Conservation (phyloP, 768 basidiomycete genomes). For the Suillus spraguei region DNA sequence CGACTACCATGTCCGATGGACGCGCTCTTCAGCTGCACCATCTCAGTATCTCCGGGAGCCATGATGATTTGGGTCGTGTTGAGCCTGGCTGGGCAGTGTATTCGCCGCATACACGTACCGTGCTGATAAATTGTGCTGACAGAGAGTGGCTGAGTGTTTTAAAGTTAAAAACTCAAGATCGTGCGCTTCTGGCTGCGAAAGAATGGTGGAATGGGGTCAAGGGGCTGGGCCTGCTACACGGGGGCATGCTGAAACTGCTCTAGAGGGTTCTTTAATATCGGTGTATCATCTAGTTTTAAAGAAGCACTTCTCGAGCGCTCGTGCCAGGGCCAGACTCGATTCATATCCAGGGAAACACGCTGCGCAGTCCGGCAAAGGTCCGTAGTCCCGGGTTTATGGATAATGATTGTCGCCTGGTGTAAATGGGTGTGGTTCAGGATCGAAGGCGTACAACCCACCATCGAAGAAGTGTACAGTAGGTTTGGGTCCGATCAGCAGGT, state of each 20-base stretch:
- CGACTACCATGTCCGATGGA: conserved; percentile 35
- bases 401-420: conserved; percentile 1
- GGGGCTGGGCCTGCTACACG: conserved; percentile 30
- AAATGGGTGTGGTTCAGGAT: neutral
- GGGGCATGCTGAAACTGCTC: conserved; percentile 11
- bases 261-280: conserved; percentile 2
- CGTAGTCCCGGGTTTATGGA: neutral
- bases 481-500: neutral
- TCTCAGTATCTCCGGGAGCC: conserved; percentile 21
- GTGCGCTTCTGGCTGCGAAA: conserved; percentile 51
- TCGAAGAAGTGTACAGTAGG: neutral
- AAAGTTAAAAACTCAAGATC: conserved; percentile 63
- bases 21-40: conserved; percentile 45
- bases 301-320: neutral
- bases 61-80: conserved; percentile 18
- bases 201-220: conserved; percentile 83
- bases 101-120: conserved; percentile 36
- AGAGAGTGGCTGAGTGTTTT: conserved; percentile 55
- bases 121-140: conserved; percentile 59
- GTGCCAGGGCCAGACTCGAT: neutral
- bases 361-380: neutral
- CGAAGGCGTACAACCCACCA: neutral
- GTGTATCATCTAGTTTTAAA: neutral
- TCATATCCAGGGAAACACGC: neutral
- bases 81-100: conserved; percentile 48